phyloP scores from a whole-genome alignment of 805 yeast genomes.

The Kockiozyma suomiensis region DNA sequence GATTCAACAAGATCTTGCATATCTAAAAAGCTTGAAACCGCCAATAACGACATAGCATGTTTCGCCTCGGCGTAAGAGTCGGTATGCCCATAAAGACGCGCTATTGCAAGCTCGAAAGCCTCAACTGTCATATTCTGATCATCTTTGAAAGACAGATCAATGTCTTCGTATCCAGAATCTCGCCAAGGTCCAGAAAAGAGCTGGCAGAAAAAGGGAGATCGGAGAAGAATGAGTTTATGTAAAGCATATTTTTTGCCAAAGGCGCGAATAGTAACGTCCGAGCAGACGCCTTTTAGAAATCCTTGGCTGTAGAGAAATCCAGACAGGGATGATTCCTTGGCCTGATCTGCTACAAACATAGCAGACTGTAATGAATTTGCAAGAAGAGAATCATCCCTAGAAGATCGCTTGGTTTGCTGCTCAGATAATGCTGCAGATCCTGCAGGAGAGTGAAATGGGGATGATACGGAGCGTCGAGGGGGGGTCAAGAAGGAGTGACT shows the following conservation, averaged over 20 bases:
- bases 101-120: constrained; percentile 54
- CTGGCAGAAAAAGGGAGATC: constrained; percentile 53
- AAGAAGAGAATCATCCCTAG: not conserved
- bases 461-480: constrained; percentile 2
- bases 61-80: constrained; percentile 43
- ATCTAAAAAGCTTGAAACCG: constrained; percentile 54
- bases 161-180: constrained; percentile 34
- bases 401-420: not conserved
- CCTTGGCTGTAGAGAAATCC: constrained; percentile 48
- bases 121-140: constrained; percentile 49
- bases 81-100: constrained; percentile 51
- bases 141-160: constrained; percentile 43
- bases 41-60: constrained; percentile 50
- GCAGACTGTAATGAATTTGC: no score
- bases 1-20: constrained; percentile 50
- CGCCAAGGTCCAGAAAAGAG: constrained; percentile 52
- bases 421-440: not conserved
- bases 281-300: constrained; percentile 50
- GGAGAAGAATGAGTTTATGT: constrained; percentile 51
- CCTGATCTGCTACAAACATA: not conserved
- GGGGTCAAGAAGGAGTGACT: not conserved
- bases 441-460: not conserved
- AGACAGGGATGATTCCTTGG: constrained; percentile 25
- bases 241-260: constrained; percentile 51
- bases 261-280: constrained; percentile 53